Base-by-base conservation (phyloP, 202 grass and related monocot genomes). In the Zizania palustris region DNA sequence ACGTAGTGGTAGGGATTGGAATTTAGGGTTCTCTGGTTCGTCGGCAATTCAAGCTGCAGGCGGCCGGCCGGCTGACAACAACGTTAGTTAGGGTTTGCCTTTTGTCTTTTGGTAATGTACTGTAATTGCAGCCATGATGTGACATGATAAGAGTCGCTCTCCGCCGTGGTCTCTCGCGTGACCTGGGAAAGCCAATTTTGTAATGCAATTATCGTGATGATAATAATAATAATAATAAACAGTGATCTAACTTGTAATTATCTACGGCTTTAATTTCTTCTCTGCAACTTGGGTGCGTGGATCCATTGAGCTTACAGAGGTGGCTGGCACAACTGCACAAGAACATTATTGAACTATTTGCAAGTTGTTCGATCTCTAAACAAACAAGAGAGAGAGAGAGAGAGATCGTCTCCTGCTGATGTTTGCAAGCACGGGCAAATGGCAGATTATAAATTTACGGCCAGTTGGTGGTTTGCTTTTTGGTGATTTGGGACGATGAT, bases 121-220 rank as follows among this genome's bases (percentile, higher is more conserved):
- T 69, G 43, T 69, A 15, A 75, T 88, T 76, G 81, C 76, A 28
- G 36, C 43, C 5, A 51, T 79, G 68, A 62, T 7, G 62, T 7
- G 45, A 20, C 76, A 59, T 71, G 18, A 41, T 71, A 45, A 28
- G 64, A 71, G 76, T 62, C 65, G 82, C 66, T 85, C 66, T 81
- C 85, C 6, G 59, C 38, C n/a, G 28, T 28, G 86, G 81, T 77
- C 71, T 16, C 66, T 81, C 72, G 73, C 77, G 53, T 85, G 82
- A 54, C 72, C 60, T 72, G 50, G 71, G 37, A 66, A 61, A 65
- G 59, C 65, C 41, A 28, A 81, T 88, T 88, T 88, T 81, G 77
- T 53, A 67, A 67, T 61, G 65, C 82, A 85, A 85, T 85, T 88
- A 76, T 88, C 41, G 7, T 79, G 71, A 84, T 84, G 72, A 82